Base-by-base conservation (phyloP, 495 filamentous ascomycete genomes). In the Penicillium bovifimosum region DNA sequence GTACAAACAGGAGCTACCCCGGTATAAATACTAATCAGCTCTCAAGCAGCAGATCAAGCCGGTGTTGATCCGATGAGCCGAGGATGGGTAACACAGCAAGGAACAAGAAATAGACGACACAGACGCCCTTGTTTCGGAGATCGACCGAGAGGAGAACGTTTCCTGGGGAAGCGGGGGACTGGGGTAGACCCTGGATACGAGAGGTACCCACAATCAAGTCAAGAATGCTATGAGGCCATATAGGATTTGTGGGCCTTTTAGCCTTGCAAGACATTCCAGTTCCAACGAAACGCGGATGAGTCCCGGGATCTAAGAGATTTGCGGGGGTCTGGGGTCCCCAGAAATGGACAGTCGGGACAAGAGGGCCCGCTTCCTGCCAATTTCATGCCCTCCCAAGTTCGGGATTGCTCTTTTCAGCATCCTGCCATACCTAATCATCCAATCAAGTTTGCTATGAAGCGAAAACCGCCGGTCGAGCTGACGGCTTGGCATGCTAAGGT, bases 131-230 rank as follows among this genome's bases (percentile, higher is more conserved):
- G n/a, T n/a, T 17, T 71, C 69, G 69, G 69, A 67, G 62, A 40
- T 64, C 26, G 41, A 51, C 69, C 69, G 67, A 69, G 33, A 24
- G 34, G 53, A 56, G 10, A 57, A 40, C 49, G 50, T 52, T 59
- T 35, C 52, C 38, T 50, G 47, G 47, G 47, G 47, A 41, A 32
- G 47, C 29, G 47, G 28, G 47, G 47, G 8, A 26, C 26, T 50
- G 36, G 27, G 36, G 38, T 24, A 31, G 32, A 10, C 16, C n/a
- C 1, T 9, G 16, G 7, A 50, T 50, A 50, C 47, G 28, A 50
- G 27, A 4, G 0, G 33, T 24, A 8, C 32, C 28, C 27, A 28
- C 35, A 49, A 34, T 48, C 1, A 5, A 14, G 14, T 8, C 20
- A 9, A 14, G 31, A 17, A 17, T 10, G 6, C 14, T 24, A 14